Base-by-base conservation (phyloP, 2,329 filamentous ascomycete species). In the Magnaporthiopsis poae region DNA sequence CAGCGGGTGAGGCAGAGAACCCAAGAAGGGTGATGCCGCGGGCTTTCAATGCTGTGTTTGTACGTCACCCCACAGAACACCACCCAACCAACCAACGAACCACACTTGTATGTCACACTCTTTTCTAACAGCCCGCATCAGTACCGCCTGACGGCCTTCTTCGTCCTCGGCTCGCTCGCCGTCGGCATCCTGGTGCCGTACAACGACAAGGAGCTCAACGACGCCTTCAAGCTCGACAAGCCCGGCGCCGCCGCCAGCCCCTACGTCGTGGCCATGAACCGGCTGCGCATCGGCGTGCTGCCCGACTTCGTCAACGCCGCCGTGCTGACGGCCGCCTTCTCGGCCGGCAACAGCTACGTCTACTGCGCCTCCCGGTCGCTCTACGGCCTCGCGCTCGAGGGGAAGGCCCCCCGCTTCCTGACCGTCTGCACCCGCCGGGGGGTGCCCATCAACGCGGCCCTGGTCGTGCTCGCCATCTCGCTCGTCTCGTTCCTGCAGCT, bases 41-140 rank as follows among this genome's bases (percentile, higher is more conserved):
- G 67, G 89, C 89, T 1, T 90, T 85, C 77, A 90, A 90, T 69
- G 86, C 86, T 62, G 87, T 91, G 46, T 91, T 91, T 76, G 63
- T 64, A 46, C 25, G 63, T 59, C n/a, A 29, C 25, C 25, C 39
- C 15, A 56, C 9, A 0, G 21, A n/a, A 27, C 27, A 27, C 27
- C 27, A 27, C 1, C 27, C 27, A 27, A 27, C 27, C 27, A 27
- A 27, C 27, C 27, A 27, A 27, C 27, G 27, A 27, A 27, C 27
- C 27, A 27, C 27, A 27, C 27, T 27, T 27, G 27, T 27, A 2
- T 27, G 27, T 27, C 27, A 27, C 27, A 1, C 27, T 27, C 27
- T 27, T 27, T 27, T 27, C 27, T 27, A 27, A 63, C 18, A 15
- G 15, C 18, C 18, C 2, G 18, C 4, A 29, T 2, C 13, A 64